phyloP scores from a whole-genome alignment of 495 filamentous ascomycete genomes.

The Cudoniella acicularis region DNA sequence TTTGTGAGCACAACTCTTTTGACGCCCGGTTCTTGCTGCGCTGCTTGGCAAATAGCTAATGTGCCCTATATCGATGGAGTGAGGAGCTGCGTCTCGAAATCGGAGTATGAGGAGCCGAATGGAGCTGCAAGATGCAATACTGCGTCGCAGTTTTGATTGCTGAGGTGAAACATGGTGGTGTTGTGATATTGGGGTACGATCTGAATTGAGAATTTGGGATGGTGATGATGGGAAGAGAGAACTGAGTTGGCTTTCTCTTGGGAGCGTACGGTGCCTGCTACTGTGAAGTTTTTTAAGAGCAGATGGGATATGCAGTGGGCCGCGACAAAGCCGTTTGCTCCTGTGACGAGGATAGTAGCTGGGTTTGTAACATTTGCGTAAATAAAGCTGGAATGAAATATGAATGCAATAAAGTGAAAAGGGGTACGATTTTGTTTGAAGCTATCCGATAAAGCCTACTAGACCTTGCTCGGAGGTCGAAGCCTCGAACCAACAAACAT shows the following conservation, averaged over 20 bases:
- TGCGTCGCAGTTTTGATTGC: neutral
- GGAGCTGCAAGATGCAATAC: neutral
- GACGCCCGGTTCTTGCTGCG: conserved; percentile 14
- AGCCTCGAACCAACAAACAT: too few relatives aligned
- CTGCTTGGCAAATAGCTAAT: conserved; percentile 29
- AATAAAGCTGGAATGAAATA: too few relatives aligned
- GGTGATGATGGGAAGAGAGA: neutral
- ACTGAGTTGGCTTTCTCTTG: neutral
- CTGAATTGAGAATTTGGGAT: neutral
- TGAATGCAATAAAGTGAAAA: too few relatives aligned
- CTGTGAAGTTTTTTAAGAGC: neutral
- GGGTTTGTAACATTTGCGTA: too few relatives aligned
- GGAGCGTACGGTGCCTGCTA: neutral
- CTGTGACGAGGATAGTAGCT: neutral
- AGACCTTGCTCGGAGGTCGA: too few relatives aligned
- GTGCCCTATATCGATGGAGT: conserved; percentile 33
- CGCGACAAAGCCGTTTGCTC: neutral
- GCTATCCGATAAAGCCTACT: too few relatives aligned
- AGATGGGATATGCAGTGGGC: neutral
- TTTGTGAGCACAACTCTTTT: conserved; percentile 33
- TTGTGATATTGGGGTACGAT: neutral
- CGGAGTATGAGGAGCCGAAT: conserved; percentile 7
- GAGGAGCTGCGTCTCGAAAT: conserved; percentile 34
- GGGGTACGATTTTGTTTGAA: too few relatives aligned
- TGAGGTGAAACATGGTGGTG: neutral